phyloP scores from a whole-genome alignment of 139 green algal genomes.

The Chlorella sp. region DNA sequence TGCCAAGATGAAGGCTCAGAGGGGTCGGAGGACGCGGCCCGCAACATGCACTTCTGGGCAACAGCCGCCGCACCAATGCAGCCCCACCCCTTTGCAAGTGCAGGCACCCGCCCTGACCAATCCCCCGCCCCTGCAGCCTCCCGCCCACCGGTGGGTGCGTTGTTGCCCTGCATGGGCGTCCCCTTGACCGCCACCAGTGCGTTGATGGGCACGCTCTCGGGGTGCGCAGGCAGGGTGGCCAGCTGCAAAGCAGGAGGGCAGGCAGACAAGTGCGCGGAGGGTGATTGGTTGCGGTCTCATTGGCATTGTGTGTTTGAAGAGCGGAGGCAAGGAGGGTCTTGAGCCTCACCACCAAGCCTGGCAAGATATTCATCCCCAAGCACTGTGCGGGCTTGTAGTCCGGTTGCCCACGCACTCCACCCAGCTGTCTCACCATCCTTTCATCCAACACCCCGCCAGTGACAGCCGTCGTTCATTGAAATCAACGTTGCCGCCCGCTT shows the following conservation, averaged over 20 bases:
- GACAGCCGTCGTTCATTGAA: no score
- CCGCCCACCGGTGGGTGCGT: constrained; percentile 21
- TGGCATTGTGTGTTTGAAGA: not conserved
- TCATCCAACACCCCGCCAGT: no score
- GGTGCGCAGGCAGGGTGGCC: constrained; percentile 95
- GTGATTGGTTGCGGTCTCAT: not conserved
- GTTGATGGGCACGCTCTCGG: constrained; percentile 98
- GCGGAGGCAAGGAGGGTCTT: not conserved
- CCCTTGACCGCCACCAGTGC: constrained; percentile 93
- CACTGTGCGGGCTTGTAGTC: no score
- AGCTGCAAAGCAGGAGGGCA: constrained; percentile 64
- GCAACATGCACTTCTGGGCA: no score
- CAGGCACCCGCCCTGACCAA: no score
- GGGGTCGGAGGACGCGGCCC: not conserved
- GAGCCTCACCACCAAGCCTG: not conserved
- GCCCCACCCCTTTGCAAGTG: no score
- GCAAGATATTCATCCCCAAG: no score
- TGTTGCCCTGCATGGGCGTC: constrained; percentile 81
- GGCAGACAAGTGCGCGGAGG: not conserved
- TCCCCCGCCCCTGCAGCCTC: no score
- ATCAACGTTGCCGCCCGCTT: no score
- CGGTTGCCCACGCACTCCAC: no score
- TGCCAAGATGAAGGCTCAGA: not conserved
- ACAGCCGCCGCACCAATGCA: no score
- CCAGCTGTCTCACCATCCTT: no score